Base-by-base conservation (phyloP, 179 eudicot genomes). In the Camellia oleifera region DNA sequence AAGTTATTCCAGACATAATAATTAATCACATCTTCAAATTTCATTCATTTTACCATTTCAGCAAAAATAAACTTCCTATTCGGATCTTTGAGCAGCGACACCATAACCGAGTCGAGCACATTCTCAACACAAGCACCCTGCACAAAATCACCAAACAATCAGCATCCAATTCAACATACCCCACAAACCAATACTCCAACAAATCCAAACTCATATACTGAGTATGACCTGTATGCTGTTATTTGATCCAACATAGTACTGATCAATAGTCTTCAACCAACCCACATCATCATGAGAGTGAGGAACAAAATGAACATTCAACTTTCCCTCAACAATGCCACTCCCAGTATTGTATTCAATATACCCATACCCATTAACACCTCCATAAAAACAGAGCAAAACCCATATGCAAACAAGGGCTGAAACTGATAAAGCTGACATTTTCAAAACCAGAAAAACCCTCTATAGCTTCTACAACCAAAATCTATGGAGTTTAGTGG, bases 271-370 rank as follows among this genome's bases (percentile, higher is more conserved):
- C 93, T 92, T 95, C 89, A 95, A 89, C 99, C 99, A 95, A 69
- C 99, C 99, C 60, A 94, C 98, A 72, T 95, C 99, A 79, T 92
- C 99, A 86, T 95, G 99, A 0, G 99, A 88, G 83, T 95, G 99
- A 60, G 97, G 87, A 84, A 93, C 99, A 92, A 95, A 86, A 83
- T 95, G 99, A 58, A 94, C 99, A 87, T 95, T 95, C 88, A 95
- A 76, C 73, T 94, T 95, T 44, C 88, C 91, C 20, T 89, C 82
- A 79, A 90, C 93, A 86, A 89, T 78, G 20, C 88, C 86, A 72
- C 85, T 80, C 7, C 83, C 87, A 58, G 92, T 90, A 17, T 91
- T 80, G 75, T 93, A 94, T 76, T 86, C 84, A 54, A 79, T 63
- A 80, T 85, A 86, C 46, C 88, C 88, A 77, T 45, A 86, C 46